A percentile compares a stretch with the other conserved stretches of the same genome.
Evolutionary conservation across 331 rosid genomes (phyloP).

Genomic region (Cydonia oblonga): DNA sequence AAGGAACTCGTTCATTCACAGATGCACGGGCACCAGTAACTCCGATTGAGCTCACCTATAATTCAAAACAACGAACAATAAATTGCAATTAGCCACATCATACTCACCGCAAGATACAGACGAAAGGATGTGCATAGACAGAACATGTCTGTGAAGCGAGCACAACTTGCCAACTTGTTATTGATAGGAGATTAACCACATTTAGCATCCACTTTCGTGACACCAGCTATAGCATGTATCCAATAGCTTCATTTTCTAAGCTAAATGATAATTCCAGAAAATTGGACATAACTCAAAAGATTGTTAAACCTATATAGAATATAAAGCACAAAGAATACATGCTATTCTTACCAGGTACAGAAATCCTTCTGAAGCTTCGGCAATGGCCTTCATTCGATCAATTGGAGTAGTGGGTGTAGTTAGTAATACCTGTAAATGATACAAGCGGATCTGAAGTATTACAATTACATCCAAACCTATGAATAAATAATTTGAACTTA

Average conservation of each 20-base stretch:
- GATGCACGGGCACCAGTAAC: slow-evolving; percentile 89
- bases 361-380: slow-evolving; percentile 78
- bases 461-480: background rate
- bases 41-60: slow-evolving; percentile 83
- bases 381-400: slow-evolving; percentile 75
- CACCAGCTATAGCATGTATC: background rate
- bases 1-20: slow-evolving; percentile 47
- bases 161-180: background rate
- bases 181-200: background rate
- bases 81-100: background rate
- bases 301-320: background rate
- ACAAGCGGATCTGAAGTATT: slow-evolving; percentile 3
- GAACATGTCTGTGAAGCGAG: background rate
- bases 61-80: slow-evolving; percentile 14
- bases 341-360: slow-evolving; percentile 49
- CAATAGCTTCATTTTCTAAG: background rate
- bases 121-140: background rate
- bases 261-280: background rate
- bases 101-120: slow-evolving; percentile 1
- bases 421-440: slow-evolving; percentile 53
- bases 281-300: background rate
- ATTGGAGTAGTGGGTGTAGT: slow-evolving; percentile 91
- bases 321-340: background rate
- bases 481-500: background rate
- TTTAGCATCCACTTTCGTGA: background rate